These are phyloP conservation scores for Tetragonia tetragonoides DNA, from an alignment of 148 eudicot genomes.

Conservation along the genomic window DNA sequence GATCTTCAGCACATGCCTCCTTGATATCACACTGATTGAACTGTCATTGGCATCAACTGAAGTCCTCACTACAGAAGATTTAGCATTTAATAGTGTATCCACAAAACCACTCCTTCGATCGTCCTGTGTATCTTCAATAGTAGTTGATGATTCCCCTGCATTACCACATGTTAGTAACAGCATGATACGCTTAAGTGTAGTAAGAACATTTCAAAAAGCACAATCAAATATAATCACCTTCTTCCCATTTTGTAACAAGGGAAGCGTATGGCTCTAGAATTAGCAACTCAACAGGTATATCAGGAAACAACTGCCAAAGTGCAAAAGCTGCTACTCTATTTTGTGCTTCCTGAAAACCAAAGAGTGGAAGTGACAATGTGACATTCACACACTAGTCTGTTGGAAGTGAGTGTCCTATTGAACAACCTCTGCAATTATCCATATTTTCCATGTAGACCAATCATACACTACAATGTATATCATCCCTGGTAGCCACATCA, in stretches of 20 bases:
- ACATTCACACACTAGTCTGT: neutral
- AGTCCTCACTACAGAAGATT: slow-evolving; percentile 28
- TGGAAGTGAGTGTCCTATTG: no score
- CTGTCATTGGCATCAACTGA: slow-evolving; percentile 30
- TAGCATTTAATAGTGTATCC: slow-evolving; percentile 53
- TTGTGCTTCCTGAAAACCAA: slow-evolving; percentile 75
- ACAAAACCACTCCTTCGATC: slow-evolving; percentile 78
- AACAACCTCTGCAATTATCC: neutral
- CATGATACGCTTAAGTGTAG: neutral
- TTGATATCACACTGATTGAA: slow-evolving; percentile 28
- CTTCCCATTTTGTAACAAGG: slow-evolving; percentile 68
- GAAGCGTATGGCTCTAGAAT: slow-evolving; percentile 75
- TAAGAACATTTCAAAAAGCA: slow-evolving; percentile 2
- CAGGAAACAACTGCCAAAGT: slow-evolving; percentile 80
- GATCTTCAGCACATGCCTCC: slow-evolving; percentile 28
- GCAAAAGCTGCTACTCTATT: slow-evolving; percentile 91
- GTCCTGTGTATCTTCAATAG: slow-evolving; percentile 45
- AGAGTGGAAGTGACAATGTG: neutral
- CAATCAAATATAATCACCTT: slow-evolving; percentile 47
- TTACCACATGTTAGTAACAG: slow-evolving; percentile 19
- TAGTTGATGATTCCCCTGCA: slow-evolving; percentile 53
- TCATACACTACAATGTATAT: neutral
- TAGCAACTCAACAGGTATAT: slow-evolving; percentile 74
- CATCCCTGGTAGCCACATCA: neutral
- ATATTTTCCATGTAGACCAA: neutral